Evolutionary conservation across 106 monocot species (phyloP).

Genomic region (Amphibolis antarctica): DNA sequence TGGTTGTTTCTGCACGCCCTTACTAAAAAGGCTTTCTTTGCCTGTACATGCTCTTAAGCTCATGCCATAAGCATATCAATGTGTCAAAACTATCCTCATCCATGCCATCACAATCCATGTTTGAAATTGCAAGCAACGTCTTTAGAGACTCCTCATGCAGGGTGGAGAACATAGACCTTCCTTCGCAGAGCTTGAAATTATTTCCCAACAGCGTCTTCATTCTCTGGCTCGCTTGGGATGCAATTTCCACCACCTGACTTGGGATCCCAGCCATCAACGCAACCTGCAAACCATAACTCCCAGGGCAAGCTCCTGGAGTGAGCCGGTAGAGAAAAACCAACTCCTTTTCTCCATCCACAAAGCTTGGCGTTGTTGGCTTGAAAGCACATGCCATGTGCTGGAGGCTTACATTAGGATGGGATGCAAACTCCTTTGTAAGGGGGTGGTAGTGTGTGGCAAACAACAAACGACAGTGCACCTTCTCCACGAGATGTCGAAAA

Average conservation of each 20-base stretch:
- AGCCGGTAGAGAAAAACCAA: constrained; percentile 79
- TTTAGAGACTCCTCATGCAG: constrained; percentile 72
- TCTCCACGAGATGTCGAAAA: constrained; percentile 81
- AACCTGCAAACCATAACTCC: constrained; percentile 91
- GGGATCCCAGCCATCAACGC: constrained; percentile 79
- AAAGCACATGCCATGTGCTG: constrained; percentile 88
- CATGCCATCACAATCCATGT: constrained; percentile 2
- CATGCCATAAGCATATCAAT: constrained; percentile 73
- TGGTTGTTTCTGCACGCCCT: background rate
- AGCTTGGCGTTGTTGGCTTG: constrained; percentile 12
- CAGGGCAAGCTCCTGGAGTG: constrained; percentile 56
- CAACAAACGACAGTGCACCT: constrained; percentile 59
- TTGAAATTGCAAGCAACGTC: constrained; percentile 39
- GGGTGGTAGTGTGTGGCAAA: constrained; percentile 97
- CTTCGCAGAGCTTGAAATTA: constrained; percentile 67
- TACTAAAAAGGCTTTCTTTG: background rate
- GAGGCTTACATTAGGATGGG: constrained; percentile 67
- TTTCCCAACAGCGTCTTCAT: constrained; percentile 38
- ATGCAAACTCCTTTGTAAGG: constrained; percentile 82
- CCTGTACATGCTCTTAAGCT: constrained; percentile 35
- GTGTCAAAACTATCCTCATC: constrained; percentile 76
- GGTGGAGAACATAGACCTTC: constrained; percentile 54
- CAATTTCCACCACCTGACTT: constrained; percentile 38
- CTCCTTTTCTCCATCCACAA: constrained; percentile 21
- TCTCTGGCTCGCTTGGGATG: constrained; percentile 38